phyloP scores from a whole-genome alignment of 2,329 filamentous ascomycete species.

The Lojkania enalia region DNA sequence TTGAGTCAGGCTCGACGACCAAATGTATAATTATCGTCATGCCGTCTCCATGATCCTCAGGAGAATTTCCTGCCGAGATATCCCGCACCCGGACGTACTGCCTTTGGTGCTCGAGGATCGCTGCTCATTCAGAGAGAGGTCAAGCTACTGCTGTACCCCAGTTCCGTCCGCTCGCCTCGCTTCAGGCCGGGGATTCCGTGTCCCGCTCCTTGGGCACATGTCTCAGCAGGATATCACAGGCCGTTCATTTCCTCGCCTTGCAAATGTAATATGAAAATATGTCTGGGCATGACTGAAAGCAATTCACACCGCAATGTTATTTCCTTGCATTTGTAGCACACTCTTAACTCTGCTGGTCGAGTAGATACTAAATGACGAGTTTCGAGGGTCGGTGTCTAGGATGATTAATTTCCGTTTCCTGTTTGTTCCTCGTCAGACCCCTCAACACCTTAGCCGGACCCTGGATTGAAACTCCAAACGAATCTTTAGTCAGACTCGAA shows the following conservation, averaged over 20 bases:
- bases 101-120: no score
- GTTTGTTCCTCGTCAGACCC: neutral
- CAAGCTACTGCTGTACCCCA: constrained; percentile 10
- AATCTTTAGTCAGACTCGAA: constrained; percentile 3
- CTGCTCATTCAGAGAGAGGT: constrained; percentile 1
- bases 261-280: neutral
- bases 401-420: neutral
- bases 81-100: constrained; percentile 5
- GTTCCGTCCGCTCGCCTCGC: constrained; percentile 3
- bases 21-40: constrained; percentile 1
- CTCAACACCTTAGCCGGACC: constrained; percentile 15
- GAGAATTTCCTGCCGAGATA: constrained; percentile 16
- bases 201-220: constrained; percentile 3
- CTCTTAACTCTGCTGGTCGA: constrained; percentile 1
- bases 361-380: neutral
- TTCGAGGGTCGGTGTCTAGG: neutral
- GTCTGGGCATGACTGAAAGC: neutral
- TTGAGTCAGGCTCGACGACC: constrained; percentile 1
- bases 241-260: neutral
- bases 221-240: constrained; percentile 6
- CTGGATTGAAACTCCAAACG: constrained; percentile 17
- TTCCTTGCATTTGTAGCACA: constrained; percentile 5
- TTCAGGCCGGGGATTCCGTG: constrained; percentile 4
- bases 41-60: constrained; percentile 21
- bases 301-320: neutral